These are phyloP conservation scores for Tylopilus sp. DNA, from an alignment of 1,284 basidiomycete species.

Conservation along the genomic window DNA sequence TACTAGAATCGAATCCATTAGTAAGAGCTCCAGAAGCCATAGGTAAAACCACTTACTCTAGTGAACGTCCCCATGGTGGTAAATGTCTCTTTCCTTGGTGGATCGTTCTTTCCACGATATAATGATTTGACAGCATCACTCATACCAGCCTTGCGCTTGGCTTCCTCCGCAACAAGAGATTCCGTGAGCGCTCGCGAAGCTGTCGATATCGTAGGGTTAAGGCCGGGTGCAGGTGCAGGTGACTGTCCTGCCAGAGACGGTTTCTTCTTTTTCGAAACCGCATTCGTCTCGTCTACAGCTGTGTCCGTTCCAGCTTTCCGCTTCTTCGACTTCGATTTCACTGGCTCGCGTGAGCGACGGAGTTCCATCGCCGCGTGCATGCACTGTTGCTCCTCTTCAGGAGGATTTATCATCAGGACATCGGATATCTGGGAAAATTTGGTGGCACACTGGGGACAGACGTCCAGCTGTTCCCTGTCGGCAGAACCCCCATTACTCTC, in stretches of 20 bases:
- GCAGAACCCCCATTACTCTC: slow-evolving; percentile 24
- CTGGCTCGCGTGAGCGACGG: slow-evolving; percentile 64
- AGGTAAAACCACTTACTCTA: slow-evolving; percentile 64
- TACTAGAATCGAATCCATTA: slow-evolving; percentile 27
- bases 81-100: slow-evolving; percentile 78
- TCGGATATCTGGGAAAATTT: slow-evolving; percentile 71
- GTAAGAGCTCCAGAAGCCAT: not conserved
- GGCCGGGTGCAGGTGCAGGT: slow-evolving; percentile 43
- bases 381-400: slow-evolving; percentile 65
- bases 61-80: slow-evolving; percentile 87
- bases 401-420: slow-evolving; percentile 72
- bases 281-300: slow-evolving; percentile 46
- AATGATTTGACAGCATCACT: slow-evolving; percentile 80
- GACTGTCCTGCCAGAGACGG: slow-evolving; percentile 34
- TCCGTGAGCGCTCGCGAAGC: slow-evolving; percentile 71
- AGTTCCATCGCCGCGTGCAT: slow-evolving; percentile 67
- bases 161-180: slow-evolving; percentile 74
- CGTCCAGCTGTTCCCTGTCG: slow-evolving; percentile 53
- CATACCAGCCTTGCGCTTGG: slow-evolving; percentile 80
- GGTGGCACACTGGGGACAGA: slow-evolving; percentile 80
- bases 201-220: slow-evolving; percentile 66
- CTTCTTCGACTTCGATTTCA: slow-evolving; percentile 73
- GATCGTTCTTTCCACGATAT: slow-evolving; percentile 64
- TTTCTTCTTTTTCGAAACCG: slow-evolving; percentile 56
- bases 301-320: slow-evolving; percentile 60